Conservation (phyloP, 2,329 filamentous ascomycete genomes). For the Claviceps sp. region DNA sequence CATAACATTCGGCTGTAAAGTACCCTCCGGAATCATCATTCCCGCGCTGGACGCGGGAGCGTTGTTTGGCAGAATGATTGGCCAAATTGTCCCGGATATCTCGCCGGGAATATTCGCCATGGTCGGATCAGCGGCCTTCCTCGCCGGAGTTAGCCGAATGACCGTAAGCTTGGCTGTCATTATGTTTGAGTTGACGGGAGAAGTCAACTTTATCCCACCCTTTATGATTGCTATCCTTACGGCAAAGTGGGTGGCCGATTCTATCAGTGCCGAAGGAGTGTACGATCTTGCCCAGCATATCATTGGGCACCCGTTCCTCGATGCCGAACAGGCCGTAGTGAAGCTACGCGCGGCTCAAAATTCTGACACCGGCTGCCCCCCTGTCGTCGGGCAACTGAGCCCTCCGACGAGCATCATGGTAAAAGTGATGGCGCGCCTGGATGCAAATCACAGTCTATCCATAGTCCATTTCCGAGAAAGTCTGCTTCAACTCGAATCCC, state of each 20-base stretch:
- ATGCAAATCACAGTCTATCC: constrained; percentile 19
- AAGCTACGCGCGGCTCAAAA: constrained; percentile 20
- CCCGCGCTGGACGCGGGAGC: constrained; percentile 44
- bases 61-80: constrained; percentile 42
- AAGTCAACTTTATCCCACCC: constrained; percentile 42
- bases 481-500: constrained; percentile 28
- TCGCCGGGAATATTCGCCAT: constrained; percentile 48
- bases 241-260: constrained; percentile 45
- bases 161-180: constrained; percentile 44
- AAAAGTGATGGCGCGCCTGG: constrained; percentile 38
- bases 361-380: constrained; percentile 13
- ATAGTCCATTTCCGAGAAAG: constrained; percentile 31
- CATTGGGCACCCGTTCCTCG: constrained; percentile 44
- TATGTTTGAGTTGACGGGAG: constrained; percentile 48
- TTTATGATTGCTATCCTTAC: constrained; percentile 47
- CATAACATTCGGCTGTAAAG: constrained; percentile 46
- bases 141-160: constrained; percentile 45
- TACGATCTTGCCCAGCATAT: constrained; percentile 48
- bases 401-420: constrained; percentile 40
- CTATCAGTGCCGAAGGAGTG: constrained; percentile 36
- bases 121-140: constrained; percentile 44
- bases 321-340: constrained; percentile 32
- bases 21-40: constrained; percentile 47
- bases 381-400: constrained; percentile 31
- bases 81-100: constrained; percentile 23